Base-by-base conservation (phyloP, 768 basidiomycete species). In the Pholiota microspora region DNA sequence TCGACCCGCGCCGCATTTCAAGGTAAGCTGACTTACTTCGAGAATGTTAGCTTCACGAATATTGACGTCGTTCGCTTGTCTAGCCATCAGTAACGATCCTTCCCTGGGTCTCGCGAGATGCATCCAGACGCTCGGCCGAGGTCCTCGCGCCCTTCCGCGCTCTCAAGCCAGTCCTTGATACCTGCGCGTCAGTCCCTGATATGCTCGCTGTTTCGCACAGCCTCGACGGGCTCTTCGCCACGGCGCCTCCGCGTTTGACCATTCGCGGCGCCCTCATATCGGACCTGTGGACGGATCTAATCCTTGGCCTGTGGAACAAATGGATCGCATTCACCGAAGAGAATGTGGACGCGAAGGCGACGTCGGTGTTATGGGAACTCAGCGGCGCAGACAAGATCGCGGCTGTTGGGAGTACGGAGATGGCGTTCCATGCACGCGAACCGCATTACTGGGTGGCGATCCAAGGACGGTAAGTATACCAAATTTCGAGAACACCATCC, bases 271-370 rank as follows among this genome's bases (percentile, higher is more conserved):
- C 59, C 2, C 51, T 65, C 9, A 55, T 65, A 31, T 45, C 46
- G 25, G 66, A 67, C 13, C 50, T 56, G 3, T 65, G 57, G 53
- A 57, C 59, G 2, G 62, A 64, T 12, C 25, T 65, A 10, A 49
- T 63, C 3, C 42, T 45, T 13, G 50, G 46, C 12, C 51, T 62
- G 38, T 63, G 47, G 32, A 15, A 47, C 45, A 45, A 40, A 7
- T 67, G 64, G 66, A 16, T 56, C 4, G 35, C 51, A 4, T 67
- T 64, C 34, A 67, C 66, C 4, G 61, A 58, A 18, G 47, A 51
- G 13, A 55, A 59, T 18, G 32, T 25, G 1, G 53, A 56, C 25
- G 57, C 53, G 10, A 50, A 36, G 15, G 44, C 56, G 7, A 56
- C 62, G 1, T 47, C 47, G 3, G 56, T 67, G 7, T 23, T 64